Conservation (phyloP, 192 early-diverging fungal species). For the Coemansia sp. region DNA sequence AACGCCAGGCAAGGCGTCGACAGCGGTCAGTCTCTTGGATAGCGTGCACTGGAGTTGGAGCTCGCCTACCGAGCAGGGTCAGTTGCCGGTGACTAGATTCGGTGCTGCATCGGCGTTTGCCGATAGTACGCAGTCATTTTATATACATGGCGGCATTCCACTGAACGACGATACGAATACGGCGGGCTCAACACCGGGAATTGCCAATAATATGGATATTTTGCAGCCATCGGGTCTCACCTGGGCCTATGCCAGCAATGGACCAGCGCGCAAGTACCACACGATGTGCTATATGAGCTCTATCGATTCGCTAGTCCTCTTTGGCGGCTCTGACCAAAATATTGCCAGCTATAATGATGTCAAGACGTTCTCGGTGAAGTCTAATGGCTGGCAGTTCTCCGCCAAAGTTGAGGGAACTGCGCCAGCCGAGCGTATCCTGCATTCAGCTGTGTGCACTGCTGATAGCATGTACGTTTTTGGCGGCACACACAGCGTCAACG, state of each 20-base stretch:
- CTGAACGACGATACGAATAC: slow-evolving; percentile 29
- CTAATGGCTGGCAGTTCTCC: slow-evolving; percentile 60
- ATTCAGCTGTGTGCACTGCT: slow-evolving; percentile 67
- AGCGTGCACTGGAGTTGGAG: slow-evolving; percentile 59
- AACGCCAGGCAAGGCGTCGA: slow-evolving; percentile 16
- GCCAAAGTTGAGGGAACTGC: slow-evolving; percentile 48
- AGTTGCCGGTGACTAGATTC: slow-evolving; percentile 42
- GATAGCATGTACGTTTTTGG: slow-evolving; percentile 76
- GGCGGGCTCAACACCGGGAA: slow-evolving; percentile 27
- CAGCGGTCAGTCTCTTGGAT: slow-evolving; percentile 45
- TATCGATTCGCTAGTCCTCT: slow-evolving; percentile 62
- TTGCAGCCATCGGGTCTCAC: slow-evolving; percentile 58
- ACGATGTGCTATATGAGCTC: slow-evolving; percentile 60
- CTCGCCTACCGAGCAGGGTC: slow-evolving; percentile 43
- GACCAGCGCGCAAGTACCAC: slow-evolving; percentile 58
- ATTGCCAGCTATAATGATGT: slow-evolving; percentile 56
- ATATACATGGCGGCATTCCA: slow-evolving; percentile 57
- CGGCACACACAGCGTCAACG: slow-evolving; percentile 36
- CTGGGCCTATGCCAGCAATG: slow-evolving; percentile 66
- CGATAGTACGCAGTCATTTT: slow-evolving; percentile 29
- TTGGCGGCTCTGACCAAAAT: slow-evolving; percentile 67
- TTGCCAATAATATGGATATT: slow-evolving; percentile 52
- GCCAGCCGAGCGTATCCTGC: slow-evolving; percentile 62
- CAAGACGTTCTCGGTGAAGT: slow-evolving; percentile 55
- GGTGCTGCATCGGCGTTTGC: slow-evolving; percentile 50